A percentile compares a stretch with the other conserved stretches of the same genome.
Conservation (phyloP, 495 filamentous ascomycete genomes). For the Lindgomyces ingoldianus region DNA sequence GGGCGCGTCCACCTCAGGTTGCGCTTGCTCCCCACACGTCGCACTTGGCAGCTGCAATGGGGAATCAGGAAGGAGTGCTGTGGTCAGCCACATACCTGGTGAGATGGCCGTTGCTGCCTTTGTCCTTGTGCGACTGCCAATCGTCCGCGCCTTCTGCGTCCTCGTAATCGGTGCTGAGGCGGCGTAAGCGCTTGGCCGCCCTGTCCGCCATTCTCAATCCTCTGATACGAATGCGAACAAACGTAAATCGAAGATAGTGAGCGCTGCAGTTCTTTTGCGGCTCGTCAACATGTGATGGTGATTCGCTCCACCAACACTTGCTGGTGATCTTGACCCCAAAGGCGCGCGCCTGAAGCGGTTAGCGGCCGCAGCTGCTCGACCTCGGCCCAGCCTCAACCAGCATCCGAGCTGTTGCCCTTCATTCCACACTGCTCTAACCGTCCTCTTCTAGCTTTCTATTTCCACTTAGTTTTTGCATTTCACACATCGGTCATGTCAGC, state of each 20-base stretch:
- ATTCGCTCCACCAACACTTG: conserved; percentile 14
- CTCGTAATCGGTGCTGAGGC: conserved; percentile 51
- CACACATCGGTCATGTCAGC: conserved; percentile 44
- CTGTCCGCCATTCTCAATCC: conserved; percentile 20
- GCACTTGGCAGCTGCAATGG: conserved; percentile 20
- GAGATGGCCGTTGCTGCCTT: conserved; percentile 18
- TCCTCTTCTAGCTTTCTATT: neutral
- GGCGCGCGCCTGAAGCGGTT: conserved; percentile 11
- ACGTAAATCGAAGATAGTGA: conserved; percentile 12
- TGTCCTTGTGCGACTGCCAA: conserved; percentile 31
- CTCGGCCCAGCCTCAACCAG: conserved; percentile 16
- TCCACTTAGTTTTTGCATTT: neutral
- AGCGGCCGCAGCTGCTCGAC: neutral
- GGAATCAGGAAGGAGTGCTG: neutral
- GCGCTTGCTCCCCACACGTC: conserved; percentile 26
- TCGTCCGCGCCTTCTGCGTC: conserved; percentile 44
- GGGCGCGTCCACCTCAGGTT: neutral
- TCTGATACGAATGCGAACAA: neutral
- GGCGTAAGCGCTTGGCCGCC: conserved; percentile 48
- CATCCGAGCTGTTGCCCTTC: neutral
- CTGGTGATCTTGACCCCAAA: conserved; percentile 5
- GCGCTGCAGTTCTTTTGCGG: conserved; percentile 2
- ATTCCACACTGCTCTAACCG: neutral
- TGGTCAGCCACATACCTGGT: conserved; percentile 36
- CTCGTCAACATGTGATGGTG: conserved; percentile 14